phyloP scores from a whole-genome alignment of 2,329 filamentous ascomycete species.

The Colletotrichum orchidophilum region DNA sequence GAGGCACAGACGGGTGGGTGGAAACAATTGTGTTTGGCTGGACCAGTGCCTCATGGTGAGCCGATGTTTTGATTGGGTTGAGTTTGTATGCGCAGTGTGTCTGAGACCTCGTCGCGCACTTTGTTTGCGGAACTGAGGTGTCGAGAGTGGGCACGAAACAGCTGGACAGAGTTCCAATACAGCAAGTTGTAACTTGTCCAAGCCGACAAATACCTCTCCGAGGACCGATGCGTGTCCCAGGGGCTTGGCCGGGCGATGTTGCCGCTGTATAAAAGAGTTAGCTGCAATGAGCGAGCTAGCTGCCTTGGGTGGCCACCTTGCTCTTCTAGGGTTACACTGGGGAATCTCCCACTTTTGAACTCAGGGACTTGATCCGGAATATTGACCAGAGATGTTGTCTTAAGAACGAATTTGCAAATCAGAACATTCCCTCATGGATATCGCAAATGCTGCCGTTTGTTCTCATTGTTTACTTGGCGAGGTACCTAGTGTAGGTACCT shows the following conservation, averaged over 20 bases:
- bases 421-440: not conserved
- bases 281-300: not conserved
- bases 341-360: not conserved
- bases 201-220: not conserved
- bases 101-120: not conserved
- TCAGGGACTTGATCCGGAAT: not conserved
- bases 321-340: not conserved
- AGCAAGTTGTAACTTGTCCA: not conserved
- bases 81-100: not conserved
- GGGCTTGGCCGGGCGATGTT: not conserved
- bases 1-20: not conserved
- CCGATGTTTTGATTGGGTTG: slow-evolving; percentile 7
- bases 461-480: not conserved
- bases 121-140: not conserved
- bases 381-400: not conserved
- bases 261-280: not conserved
- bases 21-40: slow-evolving; percentile 23
- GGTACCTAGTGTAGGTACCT: not conserved
- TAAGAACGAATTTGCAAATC: not conserved
- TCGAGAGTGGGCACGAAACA: not conserved
- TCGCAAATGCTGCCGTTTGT: not conserved
- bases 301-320: not conserved
- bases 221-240: not conserved
- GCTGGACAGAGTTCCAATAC: not conserved
- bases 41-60: not conserved